phyloP scores from a whole-genome alignment of 495 filamentous ascomycete species.

The Articulospora tetracladia region DNA sequence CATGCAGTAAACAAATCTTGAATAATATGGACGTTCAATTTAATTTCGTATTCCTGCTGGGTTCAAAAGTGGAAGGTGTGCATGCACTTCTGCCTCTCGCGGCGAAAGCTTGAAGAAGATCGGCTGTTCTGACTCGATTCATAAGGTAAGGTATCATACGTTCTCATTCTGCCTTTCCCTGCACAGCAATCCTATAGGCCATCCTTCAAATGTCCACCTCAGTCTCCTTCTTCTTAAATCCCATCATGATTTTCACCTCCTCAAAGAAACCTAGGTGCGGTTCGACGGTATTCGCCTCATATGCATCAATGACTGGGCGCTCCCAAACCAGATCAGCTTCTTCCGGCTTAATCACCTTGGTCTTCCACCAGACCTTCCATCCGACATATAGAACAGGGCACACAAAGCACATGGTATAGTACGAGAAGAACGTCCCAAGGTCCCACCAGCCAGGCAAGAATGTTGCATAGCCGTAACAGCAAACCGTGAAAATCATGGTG shows the following conservation, averaged over 20 bases:
- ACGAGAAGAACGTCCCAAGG: slow-evolving; percentile 71
- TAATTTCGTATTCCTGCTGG: no score
- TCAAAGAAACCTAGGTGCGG: slow-evolving; percentile 37
- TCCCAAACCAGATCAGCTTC: slow-evolving; percentile 56
- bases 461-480: slow-evolving; percentile 12
- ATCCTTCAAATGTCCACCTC: neutral
- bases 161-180: no score
- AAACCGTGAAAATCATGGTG: slow-evolving; percentile 11
- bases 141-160: no score
- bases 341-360: slow-evolving; percentile 48
- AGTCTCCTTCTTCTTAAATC: slow-evolving; percentile 26
- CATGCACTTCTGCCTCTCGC: neutral
- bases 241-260: slow-evolving; percentile 36
- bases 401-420: slow-evolving; percentile 67
- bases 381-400: slow-evolving; percentile 63
- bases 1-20: neutral
- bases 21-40: neutral
- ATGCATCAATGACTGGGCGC: slow-evolving; percentile 58
- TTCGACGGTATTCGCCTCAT: slow-evolving; percentile 39
- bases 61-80: neutral
- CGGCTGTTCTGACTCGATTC: neutral
- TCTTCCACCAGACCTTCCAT: slow-evolving; percentile 68
- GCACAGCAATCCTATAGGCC: no score
- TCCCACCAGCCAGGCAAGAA: slow-evolving; percentile 52
- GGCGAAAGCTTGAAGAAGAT: neutral